phyloP scores from a whole-genome alignment of 2,329 filamentous ascomycete genomes.

The Furcasterigmium sp. region DNA sequence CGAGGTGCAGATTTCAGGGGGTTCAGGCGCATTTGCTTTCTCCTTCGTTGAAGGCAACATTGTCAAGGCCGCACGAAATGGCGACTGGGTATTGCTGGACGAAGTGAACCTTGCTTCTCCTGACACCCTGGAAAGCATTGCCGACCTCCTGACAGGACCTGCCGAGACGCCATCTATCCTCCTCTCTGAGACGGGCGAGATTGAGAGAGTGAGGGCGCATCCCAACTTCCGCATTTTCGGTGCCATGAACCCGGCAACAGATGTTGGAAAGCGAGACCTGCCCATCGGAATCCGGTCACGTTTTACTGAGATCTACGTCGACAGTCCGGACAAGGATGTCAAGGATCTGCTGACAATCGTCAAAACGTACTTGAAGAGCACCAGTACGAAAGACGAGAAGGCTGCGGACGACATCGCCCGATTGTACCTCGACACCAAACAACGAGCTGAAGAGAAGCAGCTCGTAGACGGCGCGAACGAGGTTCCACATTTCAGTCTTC shows the following conservation, averaged over 20 bases:
- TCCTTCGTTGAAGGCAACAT: slow-evolving; percentile 95
- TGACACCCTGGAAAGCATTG: slow-evolving; percentile 90
- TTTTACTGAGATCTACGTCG: slow-evolving; percentile 94
- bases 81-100: slow-evolving; percentile 94
- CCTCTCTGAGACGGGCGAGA: slow-evolving; percentile 87
- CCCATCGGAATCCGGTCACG: slow-evolving; percentile 82
- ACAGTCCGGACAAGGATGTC: slow-evolving; percentile 79
- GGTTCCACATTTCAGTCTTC: slow-evolving; percentile 92
- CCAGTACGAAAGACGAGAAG: slow-evolving; percentile 65
- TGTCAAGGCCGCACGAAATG: slow-evolving; percentile 90
- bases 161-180: slow-evolving; percentile 74
- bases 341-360: slow-evolving; percentile 87
- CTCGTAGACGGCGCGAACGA: slow-evolving; percentile 94
- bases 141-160: slow-evolving; percentile 75
- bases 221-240: slow-evolving; percentile 94
- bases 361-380: slow-evolving; percentile 75
- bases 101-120: slow-evolving; percentile 96
- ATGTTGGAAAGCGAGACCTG: slow-evolving; percentile 92
- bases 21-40: slow-evolving; percentile 79
- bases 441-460: slow-evolving; percentile 71
- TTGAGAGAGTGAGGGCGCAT: slow-evolving; percentile 84
- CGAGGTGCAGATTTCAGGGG: slow-evolving; percentile 69
- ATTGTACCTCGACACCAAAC: slow-evolving; percentile 84
- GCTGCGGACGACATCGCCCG: slow-evolving; percentile 76
- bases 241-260: slow-evolving; percentile 98